Conservation (phyloP, 345 rosid species). For the Heritiera fomes region DNA sequence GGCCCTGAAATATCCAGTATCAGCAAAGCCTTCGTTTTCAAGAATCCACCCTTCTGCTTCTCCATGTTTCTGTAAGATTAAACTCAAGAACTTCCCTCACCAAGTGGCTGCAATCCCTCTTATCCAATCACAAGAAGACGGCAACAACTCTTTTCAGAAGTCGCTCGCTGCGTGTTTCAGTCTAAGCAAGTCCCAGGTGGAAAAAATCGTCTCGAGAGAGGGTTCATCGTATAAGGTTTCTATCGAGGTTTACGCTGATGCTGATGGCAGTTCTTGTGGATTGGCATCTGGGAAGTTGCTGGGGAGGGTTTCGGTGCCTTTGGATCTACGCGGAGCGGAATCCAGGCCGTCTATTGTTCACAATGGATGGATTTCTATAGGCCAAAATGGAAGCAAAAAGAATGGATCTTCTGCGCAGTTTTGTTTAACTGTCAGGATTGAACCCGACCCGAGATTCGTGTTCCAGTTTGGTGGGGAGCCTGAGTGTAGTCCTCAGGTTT, state of each 20-base stretch:
- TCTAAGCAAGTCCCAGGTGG: conserved; percentile 52
- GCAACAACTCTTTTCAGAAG: conserved; percentile 14
- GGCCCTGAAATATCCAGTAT: conserved; percentile 52
- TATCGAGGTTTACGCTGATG: conserved; percentile 51
- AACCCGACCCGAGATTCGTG: conserved; percentile 89
- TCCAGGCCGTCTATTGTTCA: conserved; percentile 54
- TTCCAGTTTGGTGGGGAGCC: conserved; percentile 90
- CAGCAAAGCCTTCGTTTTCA: conserved; percentile 39
- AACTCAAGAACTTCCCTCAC: conserved; percentile 50
- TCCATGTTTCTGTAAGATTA: conserved; percentile 63
- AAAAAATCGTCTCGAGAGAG: conserved; percentile 29
- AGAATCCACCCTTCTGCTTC: conserved; percentile 29
- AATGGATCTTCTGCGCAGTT: conserved; percentile 47
- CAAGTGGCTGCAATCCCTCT: conserved; percentile 47
- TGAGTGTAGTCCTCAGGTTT: conserved; percentile 95
- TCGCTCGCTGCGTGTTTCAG: conserved; percentile 72
- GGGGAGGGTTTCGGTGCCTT: conserved; percentile 53
- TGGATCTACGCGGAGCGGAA: conserved; percentile 67
- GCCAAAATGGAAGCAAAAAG: conserved; percentile 33
- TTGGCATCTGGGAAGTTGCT: conserved; percentile 50
- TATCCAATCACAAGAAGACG: conserved; percentile 21
- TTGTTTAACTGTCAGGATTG: conserved; percentile 54
- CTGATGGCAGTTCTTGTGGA: conserved; percentile 48
- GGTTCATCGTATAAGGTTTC: conserved; percentile 31
- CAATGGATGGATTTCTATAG: conserved; percentile 66